Evolutionary conservation across 495 filamentous ascomycete species (phyloP).

Genomic region (Penicillium longicatenatum): DNA sequence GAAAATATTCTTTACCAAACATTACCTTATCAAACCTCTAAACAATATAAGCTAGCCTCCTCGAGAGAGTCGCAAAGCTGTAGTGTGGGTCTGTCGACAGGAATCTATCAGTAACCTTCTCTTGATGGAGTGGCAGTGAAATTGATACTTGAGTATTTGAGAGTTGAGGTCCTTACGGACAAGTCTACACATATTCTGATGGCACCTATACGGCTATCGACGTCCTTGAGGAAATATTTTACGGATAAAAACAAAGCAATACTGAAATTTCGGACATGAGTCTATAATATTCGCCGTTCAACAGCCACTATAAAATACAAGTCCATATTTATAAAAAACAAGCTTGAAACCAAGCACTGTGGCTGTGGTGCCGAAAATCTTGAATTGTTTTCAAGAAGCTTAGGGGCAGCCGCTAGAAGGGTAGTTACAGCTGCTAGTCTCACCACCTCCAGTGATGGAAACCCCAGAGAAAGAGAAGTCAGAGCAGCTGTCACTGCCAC

Average conservation of each 20-base stretch:
- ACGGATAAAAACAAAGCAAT: background rate
- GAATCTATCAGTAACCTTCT: no score
- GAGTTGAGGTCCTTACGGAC: no score
- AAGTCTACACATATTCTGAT: no score
- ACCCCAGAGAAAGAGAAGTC: constrained; percentile 17
- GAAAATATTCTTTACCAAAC: no score
- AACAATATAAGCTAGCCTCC: no score
- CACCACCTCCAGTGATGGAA: constrained; percentile 10
- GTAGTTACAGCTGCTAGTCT: constrained; percentile 18
- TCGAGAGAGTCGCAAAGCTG: no score
- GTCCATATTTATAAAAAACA: background rate
- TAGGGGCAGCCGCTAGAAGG: constrained; percentile 41
- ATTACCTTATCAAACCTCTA: no score
- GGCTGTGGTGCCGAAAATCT: background rate
- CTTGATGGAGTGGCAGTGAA: no score
- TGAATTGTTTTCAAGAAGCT: background rate
- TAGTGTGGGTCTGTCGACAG: no score
- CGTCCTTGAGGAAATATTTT: no score
- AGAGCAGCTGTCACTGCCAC: constrained; percentile 18
- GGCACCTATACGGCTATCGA: no score
- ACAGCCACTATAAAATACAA: background rate
- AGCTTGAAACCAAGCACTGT: background rate
- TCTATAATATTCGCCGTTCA: background rate
- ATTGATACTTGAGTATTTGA: no score
- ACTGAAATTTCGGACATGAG: background rate